A percentile compares a stretch with the other conserved stretches of the same genome.
phyloP scores from a whole-genome alignment of 2,329 filamentous ascomycete species.

The Aspergillus brasiliensis region DNA sequence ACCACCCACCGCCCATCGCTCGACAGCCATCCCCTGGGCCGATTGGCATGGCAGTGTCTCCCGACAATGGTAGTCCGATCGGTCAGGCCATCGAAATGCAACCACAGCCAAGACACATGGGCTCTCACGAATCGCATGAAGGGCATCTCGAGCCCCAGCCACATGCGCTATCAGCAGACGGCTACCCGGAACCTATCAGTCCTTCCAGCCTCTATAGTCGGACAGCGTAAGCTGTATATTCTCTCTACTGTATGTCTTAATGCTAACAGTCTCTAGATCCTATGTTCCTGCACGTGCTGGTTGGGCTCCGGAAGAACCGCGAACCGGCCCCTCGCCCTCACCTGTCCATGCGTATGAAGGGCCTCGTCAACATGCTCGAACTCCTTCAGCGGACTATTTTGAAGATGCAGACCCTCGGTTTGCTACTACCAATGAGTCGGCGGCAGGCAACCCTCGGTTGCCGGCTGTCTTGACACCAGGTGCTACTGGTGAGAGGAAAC shows the following conservation, averaged over 20 bases:
- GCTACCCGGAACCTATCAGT: conserved; percentile 47
- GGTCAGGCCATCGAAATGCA: conserved; percentile 81
- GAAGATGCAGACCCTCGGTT: conserved; percentile 94
- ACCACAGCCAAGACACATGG: conserved; percentile 57
- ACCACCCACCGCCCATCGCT: conserved; percentile 24
- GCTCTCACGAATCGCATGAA: conserved; percentile 38
- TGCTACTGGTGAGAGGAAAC: conserved; percentile 41
- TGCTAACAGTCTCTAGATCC: conserved; percentile 25
- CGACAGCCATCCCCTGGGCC: conserved; percentile 37
- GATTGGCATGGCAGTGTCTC: conserved; percentile 38
- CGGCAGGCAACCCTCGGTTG: conserved; percentile 28
- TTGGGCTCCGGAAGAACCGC: conserved; percentile 33
- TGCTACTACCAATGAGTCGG: conserved; percentile 46
- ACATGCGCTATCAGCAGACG: conserved; percentile 31
- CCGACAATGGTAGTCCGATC: conserved; percentile 43
- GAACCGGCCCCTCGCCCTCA: conserved; percentile 17
- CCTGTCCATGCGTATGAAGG: conserved; percentile 23
- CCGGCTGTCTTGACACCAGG: conserved; percentile 45
- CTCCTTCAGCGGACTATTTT: conserved; percentile 66
- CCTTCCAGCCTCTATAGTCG: conserved; percentile 73
- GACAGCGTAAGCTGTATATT: conserved; percentile 64
- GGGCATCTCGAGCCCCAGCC: conserved; percentile 22
- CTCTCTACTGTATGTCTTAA: background rate
- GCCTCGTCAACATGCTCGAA: conserved; percentile 28
- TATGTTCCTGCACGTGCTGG: conserved; percentile 52